Base-by-base conservation (phyloP, 129 eudicot genomes). In the Helichrysum umbraculigerum region DNA sequence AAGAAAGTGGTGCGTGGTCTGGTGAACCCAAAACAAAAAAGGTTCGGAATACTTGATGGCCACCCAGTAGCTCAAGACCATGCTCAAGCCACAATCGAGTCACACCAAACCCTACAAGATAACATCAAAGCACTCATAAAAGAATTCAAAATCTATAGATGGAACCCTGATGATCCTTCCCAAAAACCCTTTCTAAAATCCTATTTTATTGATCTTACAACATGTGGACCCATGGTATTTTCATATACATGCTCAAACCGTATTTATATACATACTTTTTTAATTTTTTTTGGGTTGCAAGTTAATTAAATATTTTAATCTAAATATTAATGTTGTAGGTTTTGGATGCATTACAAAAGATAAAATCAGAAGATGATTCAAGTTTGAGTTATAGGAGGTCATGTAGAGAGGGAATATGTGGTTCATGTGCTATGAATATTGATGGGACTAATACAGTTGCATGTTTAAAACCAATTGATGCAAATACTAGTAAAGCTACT, bases 351-450 rank as follows among this genome's bases (percentile, higher is more conserved):
- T 66, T 90, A 16, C 97, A 93, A 59, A 93, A 90, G 73, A 88
- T 93, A 70, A 93, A 90, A 81, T 77, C 84, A 22, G 98, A 93
- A 66, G 91, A 86, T 4, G 98, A 93, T 76, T 84, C 97, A 19
- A 82, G 70, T 71, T 81, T 88, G 85, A 88, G 86, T 52, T 93
- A 90, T 20, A 87, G 97, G 75, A 87, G 98, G 83, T 90, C 98
- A 50, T 90, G 97, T 47, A 87, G 98, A 66, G 98, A 93, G 82
- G 98, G 97, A 22, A 93, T 90, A 71, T 93, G 97, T 70, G 98
- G 96, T 47, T 93, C 98, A 4, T 90, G 98, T 70, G 79, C 97
- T 4, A 88, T 93, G 96, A 93, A 90, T 82, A 93, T 93, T 16
- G 92, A 92, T 68, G 98, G 96, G 7, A 84, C 84, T 0, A 93